These are phyloP conservation scores for Apophysomyces ossiformis DNA, from an alignment of 371 early-diverging fungal genomes.

Conservation along the genomic window DNA sequence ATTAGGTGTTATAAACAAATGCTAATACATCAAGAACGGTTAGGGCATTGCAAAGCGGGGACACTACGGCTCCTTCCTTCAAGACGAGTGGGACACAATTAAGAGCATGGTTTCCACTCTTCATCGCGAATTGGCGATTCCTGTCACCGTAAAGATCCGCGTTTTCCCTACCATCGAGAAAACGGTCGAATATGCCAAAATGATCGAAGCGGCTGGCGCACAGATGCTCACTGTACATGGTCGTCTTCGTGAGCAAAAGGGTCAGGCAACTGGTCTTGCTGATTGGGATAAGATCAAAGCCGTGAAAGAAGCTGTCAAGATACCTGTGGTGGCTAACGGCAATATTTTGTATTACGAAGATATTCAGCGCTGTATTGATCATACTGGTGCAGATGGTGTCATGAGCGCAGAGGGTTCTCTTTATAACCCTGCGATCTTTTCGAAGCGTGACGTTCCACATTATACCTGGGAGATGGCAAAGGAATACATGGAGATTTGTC, in stretches of 20 bases:
- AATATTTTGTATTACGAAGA: slow-evolving; percentile 95
- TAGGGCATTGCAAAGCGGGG: slow-evolving; percentile 91
- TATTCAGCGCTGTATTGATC: slow-evolving; percentile 84
- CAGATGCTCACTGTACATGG: slow-evolving; percentile 97
- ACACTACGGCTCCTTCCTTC: slow-evolving; percentile 95
- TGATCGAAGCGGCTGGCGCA: slow-evolving; percentile 95
- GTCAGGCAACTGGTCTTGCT: slow-evolving; percentile 95
- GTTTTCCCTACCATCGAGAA: slow-evolving; percentile 91
- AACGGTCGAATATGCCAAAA: slow-evolving; percentile 95
- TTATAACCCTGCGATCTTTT: slow-evolving; percentile 91
- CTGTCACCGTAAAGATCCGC: slow-evolving; percentile 98
- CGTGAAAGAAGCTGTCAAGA: slow-evolving; percentile 84
- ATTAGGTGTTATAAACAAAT: not conserved
- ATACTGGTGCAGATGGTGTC: slow-evolving; percentile 94
- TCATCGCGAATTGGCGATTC: slow-evolving; percentile 86
- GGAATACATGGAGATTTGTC: slow-evolving; percentile 88
- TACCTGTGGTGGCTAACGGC: slow-evolving; percentile 99
- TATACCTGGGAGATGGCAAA: slow-evolving; percentile 80
- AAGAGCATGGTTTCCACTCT: slow-evolving; percentile 74
- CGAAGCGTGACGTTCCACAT: slow-evolving; percentile 54
- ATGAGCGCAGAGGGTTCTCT: slow-evolving; percentile 96
- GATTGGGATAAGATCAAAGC: slow-evolving; percentile 97
- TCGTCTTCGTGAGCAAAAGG: slow-evolving; percentile 95
- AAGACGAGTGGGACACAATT: slow-evolving; percentile 96
- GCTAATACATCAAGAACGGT: slow-evolving; percentile 27